Evolutionary conservation across 2,329 filamentous ascomycete genomes (phyloP), one percentile per base, ranked within the genome.

Genomic region (Colletotrichum nymphaeae): DNA sequence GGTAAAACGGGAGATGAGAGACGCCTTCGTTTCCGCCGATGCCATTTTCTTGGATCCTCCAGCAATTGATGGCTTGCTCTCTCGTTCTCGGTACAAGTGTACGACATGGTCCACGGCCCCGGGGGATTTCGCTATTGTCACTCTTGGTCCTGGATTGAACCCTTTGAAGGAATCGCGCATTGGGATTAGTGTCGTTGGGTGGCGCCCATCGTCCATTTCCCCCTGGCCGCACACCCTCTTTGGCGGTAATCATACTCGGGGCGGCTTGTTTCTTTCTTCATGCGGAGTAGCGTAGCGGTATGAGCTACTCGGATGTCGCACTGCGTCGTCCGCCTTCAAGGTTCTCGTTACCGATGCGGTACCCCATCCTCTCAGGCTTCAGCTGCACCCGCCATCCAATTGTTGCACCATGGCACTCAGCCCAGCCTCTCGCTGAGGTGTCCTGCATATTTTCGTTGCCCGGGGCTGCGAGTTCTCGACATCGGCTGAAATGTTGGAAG

Each of bases 171-270:
- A 35, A 19, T 56, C 32, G 52, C 62, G 37, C 28, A 66, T 65
- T 35, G n/a, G 67, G 67, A 26, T 55, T 70, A 73, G 67, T 55
- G 26, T 63, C n/a, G 60, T 49, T 52, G 19, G 49, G 56, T 63
- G 60, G 60, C 62, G 71, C 24, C 46, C 32, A 62, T 70, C 56
- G 30, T 67, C 70, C 60, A 60, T 73, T 62, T 70, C 63, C 56
- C 55, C 35, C 56, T 24, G 35, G 35, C 16, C 67, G 52, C 26
- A 55, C 35, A 24, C 24, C 8, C 35, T 32, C 32, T 22, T 46
- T 35, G 30, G 52, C 35, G 24, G 30, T 24, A 65, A 37, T 49
- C 24, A 57, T 58, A 32, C 52, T 57, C 49, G n/a, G 26, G 22
- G 67, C 62, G 55, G 26, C 49, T 46, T 56, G 59, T 46, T 69